phyloP scores from a whole-genome alignment of 2,329 filamentous ascomycete species.

The Penicillium palitans region DNA sequence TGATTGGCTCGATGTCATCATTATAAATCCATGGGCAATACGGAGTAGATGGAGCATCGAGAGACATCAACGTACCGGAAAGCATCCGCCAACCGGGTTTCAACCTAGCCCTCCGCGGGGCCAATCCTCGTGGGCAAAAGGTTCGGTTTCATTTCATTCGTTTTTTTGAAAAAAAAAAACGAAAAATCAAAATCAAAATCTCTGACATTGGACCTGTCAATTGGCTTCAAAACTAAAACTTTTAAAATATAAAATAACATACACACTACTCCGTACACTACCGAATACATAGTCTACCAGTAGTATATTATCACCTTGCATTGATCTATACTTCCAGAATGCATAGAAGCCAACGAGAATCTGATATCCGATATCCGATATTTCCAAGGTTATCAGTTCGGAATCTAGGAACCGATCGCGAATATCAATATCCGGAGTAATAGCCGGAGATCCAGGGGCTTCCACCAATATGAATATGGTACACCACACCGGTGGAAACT shows the following conservation, averaged over 20 bases:
- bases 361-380: background rate
- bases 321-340: background rate
- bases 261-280: background rate
- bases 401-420: conserved; percentile 1
- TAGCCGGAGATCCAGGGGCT: background rate
- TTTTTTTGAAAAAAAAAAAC: background rate
- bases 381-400: background rate
- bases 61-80: background rate
- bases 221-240: background rate
- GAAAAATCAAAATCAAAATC: background rate
- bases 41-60: background rate
- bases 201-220: background rate
- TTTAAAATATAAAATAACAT: background rate
- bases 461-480: background rate
- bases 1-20: background rate
- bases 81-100: background rate
- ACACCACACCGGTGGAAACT: background rate
- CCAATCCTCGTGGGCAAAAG: conserved; percentile 1
- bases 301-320: background rate
- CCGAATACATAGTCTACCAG: background rate
- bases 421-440: conserved; percentile 3
- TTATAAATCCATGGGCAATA: background rate
- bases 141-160: background rate
- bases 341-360: background rate
- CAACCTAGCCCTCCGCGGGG: background rate